These are phyloP conservation scores for Marsdenia floribunda DNA, from an alignment of 257 asterid genomes.

Conservation along the genomic window DNA sequence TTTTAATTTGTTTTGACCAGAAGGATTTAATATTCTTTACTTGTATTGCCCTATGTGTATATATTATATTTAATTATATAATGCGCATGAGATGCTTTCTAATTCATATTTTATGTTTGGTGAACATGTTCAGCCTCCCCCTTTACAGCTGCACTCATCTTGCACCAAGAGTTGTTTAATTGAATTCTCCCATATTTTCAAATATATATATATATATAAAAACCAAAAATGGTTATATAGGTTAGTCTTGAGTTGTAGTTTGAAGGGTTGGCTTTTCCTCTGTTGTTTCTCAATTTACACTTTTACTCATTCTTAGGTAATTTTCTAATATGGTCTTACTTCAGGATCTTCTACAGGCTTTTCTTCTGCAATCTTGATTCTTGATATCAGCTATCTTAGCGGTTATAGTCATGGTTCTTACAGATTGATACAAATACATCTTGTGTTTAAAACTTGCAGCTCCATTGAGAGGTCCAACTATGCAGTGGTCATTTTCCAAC, in stretches of 20 bases:
- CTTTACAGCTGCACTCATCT: conserved; percentile 36
- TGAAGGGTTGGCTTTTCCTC: conserved; percentile 16
- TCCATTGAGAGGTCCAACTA: conserved; percentile 41
- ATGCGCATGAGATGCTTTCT: conserved; percentile 30
- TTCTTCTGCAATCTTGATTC: neutral
- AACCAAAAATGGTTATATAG: neutral
- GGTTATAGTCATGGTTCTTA: conserved; percentile 9
- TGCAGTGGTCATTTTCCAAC: conserved; percentile 65
- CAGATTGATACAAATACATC: neutral
- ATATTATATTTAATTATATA: conserved; percentile 13
- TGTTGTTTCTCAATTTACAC: conserved; percentile 10
- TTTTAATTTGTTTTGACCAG: conserved; percentile 25
- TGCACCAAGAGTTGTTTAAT: conserved; percentile 23
- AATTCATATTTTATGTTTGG: conserved; percentile 15
- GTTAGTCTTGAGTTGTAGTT: conserved; percentile 15
- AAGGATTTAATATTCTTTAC: conserved; percentile 23
- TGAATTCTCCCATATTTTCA: conserved; percentile 4
- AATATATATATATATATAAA: conserved; percentile 4
- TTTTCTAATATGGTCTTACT: neutral
- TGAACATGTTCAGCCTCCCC: conserved; percentile 32
- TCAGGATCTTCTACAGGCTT: neutral
- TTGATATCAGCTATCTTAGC: conserved; percentile 2
- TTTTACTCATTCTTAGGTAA: conserved; percentile 23
- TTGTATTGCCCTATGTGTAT: conserved; percentile 11
- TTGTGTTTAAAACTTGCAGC: conserved; percentile 32